Percentiles rank a stretch among this genome's conserved stretches.
Evolutionary conservation across 176 grass and related monocot genomes (phyloP).

Genomic region (Eleusine indica): DNA sequence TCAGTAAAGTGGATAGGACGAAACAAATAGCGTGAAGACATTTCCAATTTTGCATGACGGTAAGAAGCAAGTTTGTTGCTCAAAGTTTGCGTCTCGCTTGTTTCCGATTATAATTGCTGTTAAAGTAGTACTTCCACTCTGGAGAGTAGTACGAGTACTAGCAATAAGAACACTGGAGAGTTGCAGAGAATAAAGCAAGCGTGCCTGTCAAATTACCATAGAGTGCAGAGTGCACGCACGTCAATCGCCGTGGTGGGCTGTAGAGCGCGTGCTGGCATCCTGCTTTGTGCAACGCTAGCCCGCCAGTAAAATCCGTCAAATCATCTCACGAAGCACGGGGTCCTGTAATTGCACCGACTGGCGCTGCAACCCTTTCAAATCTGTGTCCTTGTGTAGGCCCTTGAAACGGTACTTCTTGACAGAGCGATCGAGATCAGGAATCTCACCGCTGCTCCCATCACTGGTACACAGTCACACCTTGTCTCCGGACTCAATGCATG

Average conservation of each 20-base stretch:
- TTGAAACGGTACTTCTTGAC: not conserved
- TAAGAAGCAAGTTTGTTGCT: not conserved
- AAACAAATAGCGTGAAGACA: too few species aligned
- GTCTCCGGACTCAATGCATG: not conserved
- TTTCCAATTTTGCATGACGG: too few species aligned
- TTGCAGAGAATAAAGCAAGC: not conserved
- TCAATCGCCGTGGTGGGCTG: not conserved
- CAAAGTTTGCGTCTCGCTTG: not conserved
- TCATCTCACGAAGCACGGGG: not conserved
- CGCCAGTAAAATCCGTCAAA: not conserved
- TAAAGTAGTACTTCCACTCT: not conserved
- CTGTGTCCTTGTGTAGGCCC: slow-evolving; percentile 3
- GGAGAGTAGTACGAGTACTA: too few species aligned
- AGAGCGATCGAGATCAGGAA: not conserved
- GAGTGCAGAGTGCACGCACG: not conserved
- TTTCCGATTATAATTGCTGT: not conserved
- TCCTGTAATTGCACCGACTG: not conserved
- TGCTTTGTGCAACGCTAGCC: not conserved
- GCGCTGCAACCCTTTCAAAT: not conserved
- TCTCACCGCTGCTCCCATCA: not conserved
- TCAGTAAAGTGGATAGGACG: not conserved
- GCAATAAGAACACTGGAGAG: not conserved
- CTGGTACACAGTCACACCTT: not conserved
- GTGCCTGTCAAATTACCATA: not conserved
- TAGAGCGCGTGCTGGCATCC: not conserved